Conservation (phyloP, 768 basidiomycete genomes). For the Xanthoconium purpureum region DNA sequence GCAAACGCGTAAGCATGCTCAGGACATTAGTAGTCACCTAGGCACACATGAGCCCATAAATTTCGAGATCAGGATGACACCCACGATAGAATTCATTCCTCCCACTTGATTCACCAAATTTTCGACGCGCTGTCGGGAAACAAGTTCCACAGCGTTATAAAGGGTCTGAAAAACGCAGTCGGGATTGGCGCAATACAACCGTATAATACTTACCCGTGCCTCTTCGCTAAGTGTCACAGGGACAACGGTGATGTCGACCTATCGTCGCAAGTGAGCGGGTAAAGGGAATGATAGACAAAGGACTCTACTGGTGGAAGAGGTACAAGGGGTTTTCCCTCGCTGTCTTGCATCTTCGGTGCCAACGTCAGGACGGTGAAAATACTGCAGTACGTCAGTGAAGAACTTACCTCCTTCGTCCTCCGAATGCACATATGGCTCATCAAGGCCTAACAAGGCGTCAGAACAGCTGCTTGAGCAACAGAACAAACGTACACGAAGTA, state of each 20-base stretch:
- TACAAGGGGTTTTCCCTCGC: slow-evolving; percentile 66
- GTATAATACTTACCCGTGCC: slow-evolving; percentile 52
- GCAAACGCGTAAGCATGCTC: slow-evolving; percentile 81
- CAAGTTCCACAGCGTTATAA: slow-evolving; percentile 66
- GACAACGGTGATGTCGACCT: slow-evolving; percentile 78
- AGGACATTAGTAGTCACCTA: slow-evolving; percentile 70
- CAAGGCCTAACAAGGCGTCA: slow-evolving; percentile 47
- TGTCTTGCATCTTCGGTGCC: slow-evolving; percentile 72
- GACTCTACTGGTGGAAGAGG: slow-evolving; percentile 63
- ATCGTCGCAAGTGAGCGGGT: slow-evolving; percentile 5
- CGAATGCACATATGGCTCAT: slow-evolving; percentile 80
- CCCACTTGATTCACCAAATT: slow-evolving; percentile 43
- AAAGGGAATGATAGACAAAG: neutral
- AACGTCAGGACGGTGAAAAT: slow-evolving; percentile 16
- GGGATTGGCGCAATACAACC: neutral
- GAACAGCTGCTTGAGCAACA: neutral
- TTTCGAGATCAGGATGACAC: neutral
- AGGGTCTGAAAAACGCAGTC: slow-evolving; percentile 41
- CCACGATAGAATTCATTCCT: slow-evolving; percentile 42
- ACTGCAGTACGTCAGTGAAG: neutral
- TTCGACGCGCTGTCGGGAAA: slow-evolving; percentile 63
- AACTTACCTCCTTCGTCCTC: slow-evolving; percentile 71
- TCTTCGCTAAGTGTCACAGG: slow-evolving; percentile 62
- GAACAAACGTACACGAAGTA: slow-evolving; percentile 55
- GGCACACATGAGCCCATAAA: slow-evolving; percentile 4